Evolutionary conservation across 345 rosid species (phyloP).

Genomic region (Gossypium mustelinum): DNA sequence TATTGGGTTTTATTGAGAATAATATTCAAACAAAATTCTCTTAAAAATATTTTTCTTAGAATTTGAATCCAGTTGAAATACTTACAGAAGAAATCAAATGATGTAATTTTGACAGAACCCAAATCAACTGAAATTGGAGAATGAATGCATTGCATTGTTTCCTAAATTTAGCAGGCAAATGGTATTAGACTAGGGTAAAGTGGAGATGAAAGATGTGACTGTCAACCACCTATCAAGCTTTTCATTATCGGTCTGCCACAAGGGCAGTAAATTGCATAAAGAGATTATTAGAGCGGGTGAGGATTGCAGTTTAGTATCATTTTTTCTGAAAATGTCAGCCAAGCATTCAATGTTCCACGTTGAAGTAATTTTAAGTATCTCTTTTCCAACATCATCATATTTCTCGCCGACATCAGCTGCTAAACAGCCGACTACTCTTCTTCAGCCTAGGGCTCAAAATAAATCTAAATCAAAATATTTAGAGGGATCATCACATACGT

Average conservation of each 20-base stretch:
- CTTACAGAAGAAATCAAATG: fast-evolving
- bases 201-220: background rate
- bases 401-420: background rate
- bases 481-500: no score
- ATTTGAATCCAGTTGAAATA: no score
- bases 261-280: background rate
- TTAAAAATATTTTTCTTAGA: no score
- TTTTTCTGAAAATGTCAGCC: background rate
- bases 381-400: background rate
- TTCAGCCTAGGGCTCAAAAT: background rate
- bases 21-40: no score
- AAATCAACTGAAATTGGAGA: no score
- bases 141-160: no score
- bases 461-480: no score
- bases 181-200: background rate
- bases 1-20: no score
- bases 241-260: background rate
- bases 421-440: background rate
- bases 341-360: background rate
- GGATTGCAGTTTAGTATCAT: background rate
- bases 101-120: no score
- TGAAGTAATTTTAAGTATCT: background rate
- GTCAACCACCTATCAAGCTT: constrained; percentile 3
- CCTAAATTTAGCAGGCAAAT: background rate
- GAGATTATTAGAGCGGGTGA: background rate